Evolutionary conservation across 768 basidiomycete genomes (phyloP).

Genomic region (Termitomyces bulborhizus): DNA sequence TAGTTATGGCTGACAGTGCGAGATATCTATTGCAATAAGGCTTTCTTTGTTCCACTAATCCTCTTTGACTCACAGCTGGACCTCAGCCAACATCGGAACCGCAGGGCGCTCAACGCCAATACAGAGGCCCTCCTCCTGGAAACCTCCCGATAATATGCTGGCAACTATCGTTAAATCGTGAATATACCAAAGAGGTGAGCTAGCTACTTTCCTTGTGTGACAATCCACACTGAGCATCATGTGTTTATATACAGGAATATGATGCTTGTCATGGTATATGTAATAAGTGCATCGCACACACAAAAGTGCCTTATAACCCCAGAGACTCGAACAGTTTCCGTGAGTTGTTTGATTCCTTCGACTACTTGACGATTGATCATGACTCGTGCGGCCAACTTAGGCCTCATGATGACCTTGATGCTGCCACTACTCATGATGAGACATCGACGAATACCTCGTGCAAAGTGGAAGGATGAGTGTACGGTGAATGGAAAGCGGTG

Average conservation of each 20-base stretch:
- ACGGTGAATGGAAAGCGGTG: slow-evolving; percentile 67
- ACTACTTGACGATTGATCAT: neutral
- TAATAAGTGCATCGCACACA: slow-evolving; percentile 53
- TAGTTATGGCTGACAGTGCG: slow-evolving; percentile 6
- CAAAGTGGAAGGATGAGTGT: slow-evolving; percentile 64
- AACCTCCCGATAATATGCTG: slow-evolving; percentile 59
- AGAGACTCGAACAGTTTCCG: slow-evolving; percentile 60
- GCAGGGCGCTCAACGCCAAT: neutral
- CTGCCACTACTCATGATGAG: slow-evolving; percentile 83
- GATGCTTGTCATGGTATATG: slow-evolving; percentile 58
- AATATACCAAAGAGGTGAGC: slow-evolving; percentile 60
- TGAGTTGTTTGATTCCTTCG: slow-evolving; percentile 29
- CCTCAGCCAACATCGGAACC: slow-evolving; percentile 1
- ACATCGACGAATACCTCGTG: slow-evolving; percentile 69
- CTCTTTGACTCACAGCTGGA: neutral
- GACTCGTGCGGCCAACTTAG: slow-evolving; percentile 24
- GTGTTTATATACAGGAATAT: slow-evolving; percentile 54
- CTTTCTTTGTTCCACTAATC: neutral
- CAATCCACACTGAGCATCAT: neutral
- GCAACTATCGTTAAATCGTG: slow-evolving; percentile 75
- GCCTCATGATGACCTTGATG: slow-evolving; percentile 66
- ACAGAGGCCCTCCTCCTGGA: slow-evolving; percentile 9
- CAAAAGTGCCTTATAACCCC: slow-evolving; percentile 47
- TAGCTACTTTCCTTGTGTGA: slow-evolving; percentile 2
- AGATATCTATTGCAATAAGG: neutral